These are phyloP conservation scores for Nasturtium officinale DNA, from an alignment of 345 rosid species.

Conservation along the genomic window DNA sequence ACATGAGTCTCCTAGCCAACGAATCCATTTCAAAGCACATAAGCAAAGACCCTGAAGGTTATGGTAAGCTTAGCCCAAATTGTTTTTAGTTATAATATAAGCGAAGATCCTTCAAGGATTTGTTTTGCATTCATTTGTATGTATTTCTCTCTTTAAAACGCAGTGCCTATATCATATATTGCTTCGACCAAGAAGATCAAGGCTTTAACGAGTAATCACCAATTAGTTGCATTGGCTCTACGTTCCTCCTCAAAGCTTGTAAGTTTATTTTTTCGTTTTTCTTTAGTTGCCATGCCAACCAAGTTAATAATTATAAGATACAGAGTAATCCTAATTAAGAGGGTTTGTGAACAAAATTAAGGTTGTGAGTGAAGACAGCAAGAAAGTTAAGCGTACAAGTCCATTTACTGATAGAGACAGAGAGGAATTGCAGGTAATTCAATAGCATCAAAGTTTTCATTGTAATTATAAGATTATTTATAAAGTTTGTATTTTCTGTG, in stretches of 20 bases:
- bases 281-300: neutral
- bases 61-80: slow-evolving; percentile 67
- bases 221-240: slow-evolving; percentile 71
- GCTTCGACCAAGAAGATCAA: slow-evolving; percentile 88
- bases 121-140: neutral
- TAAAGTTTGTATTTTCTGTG: slow-evolving; percentile 15
- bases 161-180: slow-evolving; percentile 73
- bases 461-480: neutral
- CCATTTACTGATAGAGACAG: slow-evolving; percentile 82
- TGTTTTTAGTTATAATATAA: neutral
- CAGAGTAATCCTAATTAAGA: neutral
- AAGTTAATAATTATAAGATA: slow-evolving; percentile 3
- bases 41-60: slow-evolving; percentile 85
- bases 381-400: slow-evolving; percentile 70
- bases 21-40: slow-evolving; percentile 82
- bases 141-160: neutral
- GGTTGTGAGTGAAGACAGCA: slow-evolving; percentile 76
- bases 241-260: slow-evolving; percentile 87
- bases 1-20: slow-evolving; percentile 90
- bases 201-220: slow-evolving; percentile 61
- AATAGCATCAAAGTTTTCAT: slow-evolving; percentile 20
- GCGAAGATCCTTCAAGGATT: neutral
- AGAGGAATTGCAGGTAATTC: slow-evolving; percentile 74
- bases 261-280: slow-evolving; percentile 39
- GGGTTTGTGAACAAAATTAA: slow-evolving; percentile 32